Percentiles rank a stretch among this genome's conserved stretches.
Evolutionary conservation across 139 green algal species (phyloP).

Genomic region (Ostreobium quekettii): DNA sequence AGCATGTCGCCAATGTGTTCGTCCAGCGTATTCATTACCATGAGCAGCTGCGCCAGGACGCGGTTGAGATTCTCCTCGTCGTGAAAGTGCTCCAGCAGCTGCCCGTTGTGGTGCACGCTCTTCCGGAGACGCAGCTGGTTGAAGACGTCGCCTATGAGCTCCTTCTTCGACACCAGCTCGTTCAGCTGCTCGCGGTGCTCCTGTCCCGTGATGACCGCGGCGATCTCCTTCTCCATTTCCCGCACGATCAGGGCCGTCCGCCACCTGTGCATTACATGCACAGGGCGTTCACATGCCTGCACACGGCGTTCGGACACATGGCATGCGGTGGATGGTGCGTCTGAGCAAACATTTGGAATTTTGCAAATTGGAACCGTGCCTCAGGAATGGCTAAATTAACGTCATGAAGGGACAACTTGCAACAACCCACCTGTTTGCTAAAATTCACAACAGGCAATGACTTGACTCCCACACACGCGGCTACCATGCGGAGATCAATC

Average conservation of each 20-base stretch:
- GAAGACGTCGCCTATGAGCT: conserved; percentile 82
- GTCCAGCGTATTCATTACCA: conserved; percentile 81
- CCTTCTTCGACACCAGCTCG: conserved; percentile 89
- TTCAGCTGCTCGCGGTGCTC: conserved; percentile 65
- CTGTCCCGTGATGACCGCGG: conserved; percentile 56
- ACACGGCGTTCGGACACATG: neutral
- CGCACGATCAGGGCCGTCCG: conserved; percentile 78
- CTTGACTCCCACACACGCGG: too few relatives aligned
- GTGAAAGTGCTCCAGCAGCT: conserved; percentile 14
- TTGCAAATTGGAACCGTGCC: too few relatives aligned
- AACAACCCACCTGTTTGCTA: too few relatives aligned
- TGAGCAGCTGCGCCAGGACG: conserved; percentile 74
- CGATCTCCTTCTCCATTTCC: conserved; percentile 89
- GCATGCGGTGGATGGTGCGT: neutral
- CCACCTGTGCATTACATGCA: conserved; percentile 58
- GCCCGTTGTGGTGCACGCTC: neutral
- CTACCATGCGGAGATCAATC: too few relatives aligned
- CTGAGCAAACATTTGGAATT: too few relatives aligned
- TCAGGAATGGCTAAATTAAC: too few relatives aligned
- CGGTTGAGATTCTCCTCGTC: conserved; percentile 52
- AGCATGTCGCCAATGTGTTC: conserved; percentile 74
- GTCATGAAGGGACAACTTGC: too few relatives aligned
- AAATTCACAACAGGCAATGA: too few relatives aligned
- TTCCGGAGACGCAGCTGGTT: conserved; percentile 61
- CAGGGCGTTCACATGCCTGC: too few relatives aligned